Conservation (phyloP, 129 eudicot genomes). For the Ambrosia trifida region DNA sequence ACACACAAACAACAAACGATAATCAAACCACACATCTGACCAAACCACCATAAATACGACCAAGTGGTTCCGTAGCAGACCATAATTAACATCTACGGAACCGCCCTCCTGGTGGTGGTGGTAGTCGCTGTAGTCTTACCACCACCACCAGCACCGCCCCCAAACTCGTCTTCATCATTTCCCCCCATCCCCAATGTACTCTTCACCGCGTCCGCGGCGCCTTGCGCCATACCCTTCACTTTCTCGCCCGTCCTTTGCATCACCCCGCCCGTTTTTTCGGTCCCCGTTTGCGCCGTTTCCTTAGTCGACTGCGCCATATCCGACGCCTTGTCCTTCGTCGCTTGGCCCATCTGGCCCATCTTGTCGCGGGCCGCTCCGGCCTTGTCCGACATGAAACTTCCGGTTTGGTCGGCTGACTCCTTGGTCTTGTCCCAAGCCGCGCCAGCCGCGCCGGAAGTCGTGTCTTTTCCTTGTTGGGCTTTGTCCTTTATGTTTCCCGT, state of each 20-base stretch:
- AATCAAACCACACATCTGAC: neutral
- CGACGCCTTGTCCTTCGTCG: conserved; percentile 62
- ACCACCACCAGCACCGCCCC: neutral
- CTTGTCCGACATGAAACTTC: conserved; percentile 49
- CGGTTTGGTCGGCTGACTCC: conserved; percentile 52
- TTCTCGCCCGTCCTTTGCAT: conserved; percentile 55
- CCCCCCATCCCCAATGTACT: conserved; percentile 54
- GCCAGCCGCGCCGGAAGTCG: conserved; percentile 39
- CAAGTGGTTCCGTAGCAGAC: neutral
- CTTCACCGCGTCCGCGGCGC: conserved; percentile 68
- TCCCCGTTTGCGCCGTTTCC: conserved; percentile 62
- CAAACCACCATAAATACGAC: neutral
- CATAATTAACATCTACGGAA: neutral
- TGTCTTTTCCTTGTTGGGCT: conserved; percentile 52
- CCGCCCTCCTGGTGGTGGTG: conserved; percentile 22
- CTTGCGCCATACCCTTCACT: conserved; percentile 60
- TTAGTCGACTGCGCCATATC: conserved; percentile 47
- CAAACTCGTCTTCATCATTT: conserved; percentile 18
- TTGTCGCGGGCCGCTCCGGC: conserved; percentile 45
- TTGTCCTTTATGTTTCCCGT: conserved; percentile 43
- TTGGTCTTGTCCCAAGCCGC: conserved; percentile 39
- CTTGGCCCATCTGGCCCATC: conserved; percentile 48
- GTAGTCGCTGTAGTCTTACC: conserved; percentile 2
- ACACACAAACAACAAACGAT: neutral
- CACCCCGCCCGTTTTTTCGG: conserved; percentile 58